Conservation (phyloP, 2,329 filamentous ascomycete species). For the Westerdykella sp. region DNA sequence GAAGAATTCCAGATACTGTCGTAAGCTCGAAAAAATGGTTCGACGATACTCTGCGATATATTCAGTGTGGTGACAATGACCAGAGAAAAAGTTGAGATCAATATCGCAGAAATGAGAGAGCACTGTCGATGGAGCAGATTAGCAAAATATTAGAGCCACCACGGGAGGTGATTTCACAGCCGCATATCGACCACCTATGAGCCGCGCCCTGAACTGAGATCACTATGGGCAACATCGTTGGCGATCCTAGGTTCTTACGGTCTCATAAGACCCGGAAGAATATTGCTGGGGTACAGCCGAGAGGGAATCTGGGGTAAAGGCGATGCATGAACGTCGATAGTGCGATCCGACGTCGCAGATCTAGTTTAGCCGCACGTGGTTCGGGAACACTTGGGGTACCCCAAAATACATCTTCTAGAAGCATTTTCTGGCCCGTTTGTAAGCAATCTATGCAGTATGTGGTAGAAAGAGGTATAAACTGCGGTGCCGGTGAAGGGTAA, state of each 20-base stretch:
- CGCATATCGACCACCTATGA: conserved; percentile 17
- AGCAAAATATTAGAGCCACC: conserved; percentile 9
- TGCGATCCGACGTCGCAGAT: conserved; percentile 15
- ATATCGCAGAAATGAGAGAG: neutral
- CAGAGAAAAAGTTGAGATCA: conserved; percentile 1
- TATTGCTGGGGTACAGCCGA: conserved; percentile 8
- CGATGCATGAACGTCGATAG: conserved; percentile 15
- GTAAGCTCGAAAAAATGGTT: neutral
- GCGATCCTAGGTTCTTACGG: conserved; percentile 1
- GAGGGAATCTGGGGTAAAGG: conserved; percentile 20
- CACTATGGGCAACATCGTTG: conserved; percentile 2
- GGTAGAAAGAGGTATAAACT: conserved; percentile 8
- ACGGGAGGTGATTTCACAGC: conserved; percentile 12
- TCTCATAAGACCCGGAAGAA: conserved; percentile 2
- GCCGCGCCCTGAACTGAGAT: conserved; percentile 10
- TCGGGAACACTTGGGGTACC: conserved; percentile 5
- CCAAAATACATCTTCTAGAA: conserved; percentile 13
- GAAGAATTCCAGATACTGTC: conserved; percentile 1
- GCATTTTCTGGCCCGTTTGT: neutral
- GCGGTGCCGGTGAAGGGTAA: neutral
- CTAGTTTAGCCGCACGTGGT: conserved; percentile 16
- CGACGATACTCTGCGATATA: neutral
- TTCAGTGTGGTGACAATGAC: neutral
- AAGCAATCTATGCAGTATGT: neutral
- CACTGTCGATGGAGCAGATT: conserved; percentile 5